These are phyloP conservation scores for Platanthera guangdongensis DNA, from an alignment of 106 monocot species.

Conservation along the genomic window DNA sequence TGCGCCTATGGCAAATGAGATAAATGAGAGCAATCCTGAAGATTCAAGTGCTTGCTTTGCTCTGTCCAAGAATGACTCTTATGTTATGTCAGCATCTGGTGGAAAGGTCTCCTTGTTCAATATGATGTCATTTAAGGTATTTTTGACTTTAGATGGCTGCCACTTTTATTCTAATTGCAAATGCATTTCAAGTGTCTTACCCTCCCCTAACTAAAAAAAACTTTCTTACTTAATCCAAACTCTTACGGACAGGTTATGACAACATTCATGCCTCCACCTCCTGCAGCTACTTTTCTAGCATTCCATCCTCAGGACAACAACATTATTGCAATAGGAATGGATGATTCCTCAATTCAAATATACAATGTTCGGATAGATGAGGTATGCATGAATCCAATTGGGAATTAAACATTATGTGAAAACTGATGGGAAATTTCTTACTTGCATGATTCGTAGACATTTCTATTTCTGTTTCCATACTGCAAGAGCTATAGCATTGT, in stretches of 20 bases:
- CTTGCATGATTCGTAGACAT: not conserved
- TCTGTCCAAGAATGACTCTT: conserved; percentile 90
- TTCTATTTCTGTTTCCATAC: not conserved
- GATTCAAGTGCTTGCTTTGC: conserved; percentile 85
- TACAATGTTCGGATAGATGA: conserved; percentile 92
- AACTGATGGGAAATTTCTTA: not conserved
- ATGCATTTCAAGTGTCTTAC: not conserved
- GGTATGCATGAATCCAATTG: conserved; percentile 18
- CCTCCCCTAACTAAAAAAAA: not conserved
- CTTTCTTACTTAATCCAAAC: not conserved
- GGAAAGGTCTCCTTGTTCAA: conserved; percentile 76
- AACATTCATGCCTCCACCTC: conserved; percentile 90
- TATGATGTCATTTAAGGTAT: conserved; percentile 28
- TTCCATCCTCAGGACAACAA: conserved; percentile 92
- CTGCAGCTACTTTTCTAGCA: conserved; percentile 79
- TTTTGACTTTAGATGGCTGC: not conserved
- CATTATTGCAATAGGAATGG: conserved; percentile 97
- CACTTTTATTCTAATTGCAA: not conserved
- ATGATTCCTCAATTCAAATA: conserved; percentile 90
- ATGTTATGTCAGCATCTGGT: conserved; percentile 97
- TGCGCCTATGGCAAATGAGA: conserved; percentile 81
- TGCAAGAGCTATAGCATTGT: not conserved
- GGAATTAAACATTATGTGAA: not conserved
- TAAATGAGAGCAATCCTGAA: conserved; percentile 61
- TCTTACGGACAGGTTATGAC: conserved; percentile 68